Conservation (phyloP, 345 rosid genomes). For the Arabidopsis suecica region DNA sequence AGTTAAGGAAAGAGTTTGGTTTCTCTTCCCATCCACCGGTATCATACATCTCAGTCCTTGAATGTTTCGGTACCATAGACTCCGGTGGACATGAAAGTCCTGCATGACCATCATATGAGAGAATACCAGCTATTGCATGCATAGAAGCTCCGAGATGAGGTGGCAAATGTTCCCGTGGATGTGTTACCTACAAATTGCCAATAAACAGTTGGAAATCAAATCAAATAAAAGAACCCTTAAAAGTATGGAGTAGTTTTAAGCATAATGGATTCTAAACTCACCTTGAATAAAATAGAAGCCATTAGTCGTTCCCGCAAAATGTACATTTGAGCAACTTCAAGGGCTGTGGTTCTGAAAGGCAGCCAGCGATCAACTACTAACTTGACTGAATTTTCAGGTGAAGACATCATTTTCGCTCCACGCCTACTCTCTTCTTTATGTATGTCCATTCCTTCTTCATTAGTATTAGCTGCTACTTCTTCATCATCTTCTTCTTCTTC, state of each 20-base stretch:
- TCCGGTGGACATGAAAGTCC: constrained; percentile 54
- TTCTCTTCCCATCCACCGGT: constrained; percentile 40
- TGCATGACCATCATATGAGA: constrained; percentile 64
- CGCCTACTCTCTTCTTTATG: constrained; percentile 43
- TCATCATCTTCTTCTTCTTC: constrained; percentile 53
- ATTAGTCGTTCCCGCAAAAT: constrained; percentile 79
- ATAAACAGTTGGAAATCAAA: constrained; percentile 2
- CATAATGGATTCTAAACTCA: constrained; percentile 32
- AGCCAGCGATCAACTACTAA: constrained; percentile 88
- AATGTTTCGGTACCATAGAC: constrained; percentile 50
- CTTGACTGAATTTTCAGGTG: constrained; percentile 71
- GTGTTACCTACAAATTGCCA: constrained; percentile 56
- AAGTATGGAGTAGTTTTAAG: background rate
- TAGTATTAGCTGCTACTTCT: constrained; percentile 52
- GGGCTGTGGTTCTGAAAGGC: constrained; percentile 66
- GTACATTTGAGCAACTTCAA: constrained; percentile 89
- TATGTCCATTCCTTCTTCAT: constrained; percentile 55
- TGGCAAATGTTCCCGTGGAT: constrained; percentile 68
- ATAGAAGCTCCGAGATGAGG: constrained; percentile 71
- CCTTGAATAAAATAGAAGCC: constrained; percentile 80
- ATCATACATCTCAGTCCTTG: constrained; percentile 54
- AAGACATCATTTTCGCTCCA: constrained; percentile 65
- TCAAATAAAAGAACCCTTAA: background rate
- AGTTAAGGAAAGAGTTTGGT: constrained; percentile 41
- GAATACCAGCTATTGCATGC: constrained; percentile 58